A percentile compares a stretch with the other conserved stretches of the same genome.
Conservation (phyloP, 2,329 filamentous ascomycete genomes). For the Colletotrichum navitas region DNA sequence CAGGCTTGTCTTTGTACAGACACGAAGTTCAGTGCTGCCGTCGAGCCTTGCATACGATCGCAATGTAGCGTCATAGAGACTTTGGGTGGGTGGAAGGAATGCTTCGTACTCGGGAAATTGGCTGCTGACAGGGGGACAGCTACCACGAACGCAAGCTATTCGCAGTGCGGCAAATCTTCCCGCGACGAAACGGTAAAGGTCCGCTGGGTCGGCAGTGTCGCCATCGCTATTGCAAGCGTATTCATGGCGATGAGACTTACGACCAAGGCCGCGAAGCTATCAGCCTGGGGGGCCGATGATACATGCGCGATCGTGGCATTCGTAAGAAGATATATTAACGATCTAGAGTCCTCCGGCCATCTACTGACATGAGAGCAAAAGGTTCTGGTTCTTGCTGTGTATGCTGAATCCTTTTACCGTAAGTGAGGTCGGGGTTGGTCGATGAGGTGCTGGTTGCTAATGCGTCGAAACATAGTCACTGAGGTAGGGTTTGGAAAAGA, state of each 20-base stretch:
- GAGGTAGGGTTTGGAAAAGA: conserved; percentile 51
- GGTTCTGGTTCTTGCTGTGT: neutral
- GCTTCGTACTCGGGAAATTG: neutral
- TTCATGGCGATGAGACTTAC: conserved; percentile 21
- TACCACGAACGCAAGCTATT: conserved; percentile 7
- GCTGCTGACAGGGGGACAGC: neutral
- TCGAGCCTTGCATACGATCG: conserved; percentile 46
- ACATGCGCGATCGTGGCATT: conserved; percentile 12
- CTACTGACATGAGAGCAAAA: neutral
- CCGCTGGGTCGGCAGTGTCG: conserved; percentile 3
- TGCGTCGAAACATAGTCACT: conserved; percentile 44
- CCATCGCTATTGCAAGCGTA: neutral
- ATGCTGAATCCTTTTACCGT: neutral
- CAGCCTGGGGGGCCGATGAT: conserved; percentile 19
- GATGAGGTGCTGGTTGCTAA: conserved; percentile 24
- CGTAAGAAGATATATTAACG: neutral
- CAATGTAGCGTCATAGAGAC: conserved; percentile 50
- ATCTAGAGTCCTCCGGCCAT: too few species aligned
- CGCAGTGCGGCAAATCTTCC: conserved; percentile 2
- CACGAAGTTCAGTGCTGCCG: conserved; percentile 43
- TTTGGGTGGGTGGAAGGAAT: conserved; percentile 46
- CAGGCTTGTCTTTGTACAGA: conserved; percentile 51
- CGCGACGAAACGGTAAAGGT: neutral
- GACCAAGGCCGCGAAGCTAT: conserved; percentile 8
- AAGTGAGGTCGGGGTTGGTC: neutral